Base-by-base conservation (phyloP, 1,139 yeast species). In the Blastobotrys serpentis region DNA sequence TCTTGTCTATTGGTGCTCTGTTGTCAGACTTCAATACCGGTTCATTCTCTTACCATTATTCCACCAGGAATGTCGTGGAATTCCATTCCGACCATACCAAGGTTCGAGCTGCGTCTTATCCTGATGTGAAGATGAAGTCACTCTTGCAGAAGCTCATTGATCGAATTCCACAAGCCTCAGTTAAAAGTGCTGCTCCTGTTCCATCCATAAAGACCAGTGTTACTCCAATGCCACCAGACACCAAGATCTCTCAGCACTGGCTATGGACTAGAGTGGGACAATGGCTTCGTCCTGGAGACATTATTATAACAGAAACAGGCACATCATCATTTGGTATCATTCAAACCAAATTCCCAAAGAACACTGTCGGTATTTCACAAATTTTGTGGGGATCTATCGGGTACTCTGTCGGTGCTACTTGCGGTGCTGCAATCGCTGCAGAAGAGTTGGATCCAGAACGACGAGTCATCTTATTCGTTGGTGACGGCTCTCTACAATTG, bases 321-420 rank as follows among this genome's bases (percentile, higher is more conserved):
- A 87, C 96, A 39, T 83, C 95, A 30, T 87, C 94, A 34, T 86
- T 87, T 65, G 96, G 96, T 71, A 82, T 87, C 57, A 78, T 84
- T 58, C 86, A 82, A 65, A 76, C 92, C 41, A 79, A 79, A 64
- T 86, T 84, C 81, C 95, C 95, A 56, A 72, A 77, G 62, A 72
- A 82, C 66, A 76, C 83, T 41, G 70, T 78, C 56, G 95, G 95
- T 63, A 86, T 87, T 56, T 85, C 94, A 47, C 95, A 87, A 72
- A 94, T 86, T 42, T 75, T 87, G 64, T 87, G 94, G 90, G 95
- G 95, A 51, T 85, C 95, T 42, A 86, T 87, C 68, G 96, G 95
- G 62, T 87, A 74, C 75, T 81, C 95, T 26, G 87, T 86, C 42
- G 95, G 95, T 63, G 86, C 95, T 46, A 77, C 87, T 32, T 71